These are phyloP conservation scores for Neurospora sp. DNA, from an alignment of 495 filamentous ascomycete genomes.

Conservation along the genomic window DNA sequence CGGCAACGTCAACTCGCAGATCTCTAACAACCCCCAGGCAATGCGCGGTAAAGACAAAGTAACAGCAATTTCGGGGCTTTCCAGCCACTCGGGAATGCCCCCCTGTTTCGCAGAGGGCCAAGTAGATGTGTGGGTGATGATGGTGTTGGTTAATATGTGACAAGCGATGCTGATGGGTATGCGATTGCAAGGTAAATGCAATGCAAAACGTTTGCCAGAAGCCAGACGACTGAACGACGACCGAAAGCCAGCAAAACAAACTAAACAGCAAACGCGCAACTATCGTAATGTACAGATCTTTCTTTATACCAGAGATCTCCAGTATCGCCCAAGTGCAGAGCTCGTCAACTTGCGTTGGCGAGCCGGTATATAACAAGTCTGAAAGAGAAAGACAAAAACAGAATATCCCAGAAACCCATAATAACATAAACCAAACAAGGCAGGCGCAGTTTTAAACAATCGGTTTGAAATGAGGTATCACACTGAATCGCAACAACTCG, in stretches of 20 bases:
- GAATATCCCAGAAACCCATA: slow-evolving; percentile 9
- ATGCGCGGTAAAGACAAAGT: slow-evolving; percentile 2
- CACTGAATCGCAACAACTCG: slow-evolving; percentile 39
- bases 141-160: slow-evolving; percentile 29
- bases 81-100: slow-evolving; percentile 1
- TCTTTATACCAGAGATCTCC: slow-evolving; percentile 27
- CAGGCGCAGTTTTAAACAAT: slow-evolving; percentile 15
- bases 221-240: slow-evolving; percentile 30
- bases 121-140: slow-evolving; percentile 14
- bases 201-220: slow-evolving; percentile 23
- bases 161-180: slow-evolving; percentile 24
- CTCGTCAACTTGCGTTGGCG: slow-evolving; percentile 21
- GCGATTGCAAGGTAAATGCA: slow-evolving; percentile 17
- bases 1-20: slow-evolving; percentile 20
- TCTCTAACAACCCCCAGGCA: slow-evolving; percentile 11
- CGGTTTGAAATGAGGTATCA: slow-evolving; percentile 36
- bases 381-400: slow-evolving; percentile 21
- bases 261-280: slow-evolving; percentile 29
- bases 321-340: slow-evolving; percentile 25
- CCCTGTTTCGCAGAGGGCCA: slow-evolving; percentile 10
- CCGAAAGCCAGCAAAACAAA: slow-evolving; percentile 29
- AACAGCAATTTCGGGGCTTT: background rate
- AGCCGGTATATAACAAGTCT: slow-evolving; percentile 37
- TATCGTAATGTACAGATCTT: slow-evolving; percentile 34
- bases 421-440: slow-evolving; percentile 15